Conservation (phyloP, 106 monocot genomes). For the Dendrobium nobile region DNA sequence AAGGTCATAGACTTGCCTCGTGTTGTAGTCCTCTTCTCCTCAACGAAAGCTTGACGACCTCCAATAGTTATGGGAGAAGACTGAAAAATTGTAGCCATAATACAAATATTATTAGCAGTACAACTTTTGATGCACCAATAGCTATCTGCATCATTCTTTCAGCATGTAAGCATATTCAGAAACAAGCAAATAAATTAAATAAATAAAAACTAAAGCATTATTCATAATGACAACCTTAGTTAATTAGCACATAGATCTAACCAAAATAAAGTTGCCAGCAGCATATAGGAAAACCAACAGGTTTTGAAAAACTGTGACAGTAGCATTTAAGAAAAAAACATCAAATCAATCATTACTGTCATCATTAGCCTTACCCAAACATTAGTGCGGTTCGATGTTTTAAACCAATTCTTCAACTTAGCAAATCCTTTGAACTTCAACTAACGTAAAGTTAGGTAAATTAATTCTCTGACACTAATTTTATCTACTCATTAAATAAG, state of each 20-base stretch:
- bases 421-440: no score
- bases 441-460: no score
- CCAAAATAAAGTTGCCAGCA: no score
- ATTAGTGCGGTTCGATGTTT: no score
- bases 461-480: neutral
- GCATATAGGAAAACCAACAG: no score
- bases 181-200: neutral
- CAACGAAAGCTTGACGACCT: conserved; percentile 26
- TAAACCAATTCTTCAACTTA: no score
- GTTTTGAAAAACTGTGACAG: no score
- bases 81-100: conserved; percentile 9
- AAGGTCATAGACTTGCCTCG: conserved; percentile 21
- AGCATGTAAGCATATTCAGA: neutral
- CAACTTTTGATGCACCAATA: neutral
- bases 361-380: no score
- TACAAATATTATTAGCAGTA: neutral
- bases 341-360: no score
- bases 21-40: conserved; percentile 41
- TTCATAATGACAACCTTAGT: neutral
- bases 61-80: conserved; percentile 23
- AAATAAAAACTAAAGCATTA: neutral
- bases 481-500: neutral
- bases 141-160: neutral
- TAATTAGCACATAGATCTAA: no score
- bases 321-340: no score